Evolutionary conservation across 305 asterid genomes (phyloP).

Genomic region (Petunia hybrid): DNA sequence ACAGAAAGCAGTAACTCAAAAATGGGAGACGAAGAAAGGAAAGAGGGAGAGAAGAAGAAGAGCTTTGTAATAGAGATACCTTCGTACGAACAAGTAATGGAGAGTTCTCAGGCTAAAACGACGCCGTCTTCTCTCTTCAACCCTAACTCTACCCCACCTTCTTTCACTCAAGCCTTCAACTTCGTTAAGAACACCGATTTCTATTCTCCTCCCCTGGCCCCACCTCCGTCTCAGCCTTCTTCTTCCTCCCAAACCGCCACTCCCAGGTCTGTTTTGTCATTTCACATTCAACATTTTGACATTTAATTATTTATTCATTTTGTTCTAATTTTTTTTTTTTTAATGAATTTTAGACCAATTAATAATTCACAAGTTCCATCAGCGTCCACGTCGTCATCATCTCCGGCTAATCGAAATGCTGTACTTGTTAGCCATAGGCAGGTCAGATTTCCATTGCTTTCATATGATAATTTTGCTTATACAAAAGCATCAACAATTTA

Average conservation of each 20-base stretch:
- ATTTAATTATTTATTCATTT: not conserved
- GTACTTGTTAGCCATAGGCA: slow-evolving; percentile 97
- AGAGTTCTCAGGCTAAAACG: slow-evolving; percentile 63
- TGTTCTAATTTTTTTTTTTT: slow-evolving; percentile 29
- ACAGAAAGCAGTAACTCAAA: not conserved
- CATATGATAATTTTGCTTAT: no score
- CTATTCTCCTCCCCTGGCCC: slow-evolving; percentile 61
- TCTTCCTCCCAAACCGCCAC: slow-evolving; percentile 44
- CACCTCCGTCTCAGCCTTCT: slow-evolving; percentile 39
- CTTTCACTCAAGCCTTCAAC: slow-evolving; percentile 83
- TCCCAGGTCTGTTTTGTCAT: slow-evolving; percentile 45
- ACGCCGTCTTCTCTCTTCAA: slow-evolving; percentile 61
- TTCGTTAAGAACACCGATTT: slow-evolving; percentile 77
- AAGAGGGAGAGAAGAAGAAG: slow-evolving; percentile 41
- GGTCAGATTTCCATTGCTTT: slow-evolving; percentile 60
- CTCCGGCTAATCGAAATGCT: slow-evolving; percentile 69
- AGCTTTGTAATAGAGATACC: slow-evolving; percentile 72
- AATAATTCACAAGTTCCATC: slow-evolving; percentile 58
- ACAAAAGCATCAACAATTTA: no score
- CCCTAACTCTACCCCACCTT: slow-evolving; percentile 62
- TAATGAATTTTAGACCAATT: slow-evolving; percentile 43
- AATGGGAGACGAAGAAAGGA: slow-evolving; percentile 50
- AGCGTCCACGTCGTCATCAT: slow-evolving; percentile 40
- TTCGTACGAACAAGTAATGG: slow-evolving; percentile 76
- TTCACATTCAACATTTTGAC: not conserved